phyloP scores from a whole-genome alignment of 2,329 filamentous ascomycete species.

The Beauveria sp. region DNA sequence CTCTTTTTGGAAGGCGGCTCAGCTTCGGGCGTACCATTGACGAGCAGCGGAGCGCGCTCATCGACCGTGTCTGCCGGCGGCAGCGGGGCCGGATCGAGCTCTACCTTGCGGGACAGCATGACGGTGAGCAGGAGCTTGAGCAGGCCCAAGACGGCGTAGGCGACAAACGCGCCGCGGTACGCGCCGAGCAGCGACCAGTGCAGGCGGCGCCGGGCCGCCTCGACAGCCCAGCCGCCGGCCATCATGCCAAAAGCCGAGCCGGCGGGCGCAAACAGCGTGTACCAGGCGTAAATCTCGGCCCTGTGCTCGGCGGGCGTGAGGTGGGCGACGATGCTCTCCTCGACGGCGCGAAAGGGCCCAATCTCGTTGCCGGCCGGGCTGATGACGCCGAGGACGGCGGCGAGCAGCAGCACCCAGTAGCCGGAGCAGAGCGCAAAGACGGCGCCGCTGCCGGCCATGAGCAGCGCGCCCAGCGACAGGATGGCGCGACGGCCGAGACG shows the following conservation, averaged over 20 bases:
- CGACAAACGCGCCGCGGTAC: conserved; percentile 49
- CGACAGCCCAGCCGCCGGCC: conserved; percentile 51
- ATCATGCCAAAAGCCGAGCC: conserved; percentile 55
- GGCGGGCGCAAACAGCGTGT: conserved; percentile 48
- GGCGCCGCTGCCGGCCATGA: conserved; percentile 50
- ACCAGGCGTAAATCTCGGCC: conserved; percentile 56
- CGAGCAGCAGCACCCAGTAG: conserved; percentile 51
- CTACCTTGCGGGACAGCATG: conserved; percentile 38
- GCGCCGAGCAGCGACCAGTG: conserved; percentile 38
- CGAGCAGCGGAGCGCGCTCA: conserved; percentile 21
- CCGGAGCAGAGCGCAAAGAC: conserved; percentile 44
- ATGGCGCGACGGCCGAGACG: conserved; percentile 45
- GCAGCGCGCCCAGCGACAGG: conserved; percentile 43
- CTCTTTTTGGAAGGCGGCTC: conserved; percentile 4
- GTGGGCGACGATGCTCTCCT: conserved; percentile 53
- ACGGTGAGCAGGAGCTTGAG: conserved; percentile 48
- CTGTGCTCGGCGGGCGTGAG: conserved; percentile 38
- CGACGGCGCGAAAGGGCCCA: conserved; percentile 54
- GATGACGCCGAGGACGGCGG: conserved; percentile 54
- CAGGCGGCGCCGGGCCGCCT: conserved; percentile 34
- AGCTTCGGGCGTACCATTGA: background rate
- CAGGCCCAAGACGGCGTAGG: conserved; percentile 48
- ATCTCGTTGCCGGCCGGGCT: conserved; percentile 58
- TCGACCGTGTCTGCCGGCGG: background rate
- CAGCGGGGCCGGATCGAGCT: conserved; percentile 23